Evolutionary conservation across 2,329 filamentous ascomycete species (phyloP).

Genomic region (Cladosporium sp.): DNA sequence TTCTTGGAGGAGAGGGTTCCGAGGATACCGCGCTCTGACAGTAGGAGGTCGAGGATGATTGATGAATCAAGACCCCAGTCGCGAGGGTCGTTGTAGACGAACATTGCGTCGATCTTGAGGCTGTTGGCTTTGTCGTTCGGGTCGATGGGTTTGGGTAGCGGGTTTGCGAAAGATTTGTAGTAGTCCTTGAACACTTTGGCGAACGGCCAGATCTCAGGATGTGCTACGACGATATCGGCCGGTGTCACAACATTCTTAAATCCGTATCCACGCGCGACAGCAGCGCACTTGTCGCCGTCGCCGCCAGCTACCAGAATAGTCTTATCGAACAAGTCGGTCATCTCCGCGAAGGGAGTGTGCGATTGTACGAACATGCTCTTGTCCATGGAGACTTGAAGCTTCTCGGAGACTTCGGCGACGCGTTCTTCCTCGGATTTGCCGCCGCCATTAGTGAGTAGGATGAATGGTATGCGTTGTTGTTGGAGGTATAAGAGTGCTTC

Average conservation of each 20-base stretch:
- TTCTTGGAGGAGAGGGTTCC: conserved; percentile 79
- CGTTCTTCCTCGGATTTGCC: conserved; percentile 77
- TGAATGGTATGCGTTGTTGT: conserved; percentile 77
- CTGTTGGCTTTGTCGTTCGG: conserved; percentile 49
- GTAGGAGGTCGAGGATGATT: conserved; percentile 77
- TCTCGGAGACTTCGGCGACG: conserved; percentile 66
- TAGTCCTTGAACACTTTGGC: conserved; percentile 63
- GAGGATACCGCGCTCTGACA: conserved; percentile 74
- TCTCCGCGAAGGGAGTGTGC: conserved; percentile 82
- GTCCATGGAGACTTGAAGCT: conserved; percentile 64
- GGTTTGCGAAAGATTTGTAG: conserved; percentile 60
- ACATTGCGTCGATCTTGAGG: conserved; percentile 82
- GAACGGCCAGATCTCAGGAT: conserved; percentile 83
- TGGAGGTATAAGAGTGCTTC: conserved; percentile 73
- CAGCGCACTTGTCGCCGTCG: conserved; percentile 30
- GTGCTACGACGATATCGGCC: conserved; percentile 73
- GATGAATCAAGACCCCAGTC: conserved; percentile 94
- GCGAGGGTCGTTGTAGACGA: conserved; percentile 93
- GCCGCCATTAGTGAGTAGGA: conserved; percentile 93
- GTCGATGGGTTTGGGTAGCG: conserved; percentile 56
- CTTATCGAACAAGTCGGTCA: conserved; percentile 61
- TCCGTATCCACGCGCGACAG: conserved; percentile 55
- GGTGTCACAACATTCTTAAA: conserved; percentile 83
- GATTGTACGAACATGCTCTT: conserved; percentile 78
- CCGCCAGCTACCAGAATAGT: conserved; percentile 52